These are phyloP conservation scores for Venturia carpophila DNA, from an alignment of 2,329 filamentous ascomycete species.

Conservation along the genomic window DNA sequence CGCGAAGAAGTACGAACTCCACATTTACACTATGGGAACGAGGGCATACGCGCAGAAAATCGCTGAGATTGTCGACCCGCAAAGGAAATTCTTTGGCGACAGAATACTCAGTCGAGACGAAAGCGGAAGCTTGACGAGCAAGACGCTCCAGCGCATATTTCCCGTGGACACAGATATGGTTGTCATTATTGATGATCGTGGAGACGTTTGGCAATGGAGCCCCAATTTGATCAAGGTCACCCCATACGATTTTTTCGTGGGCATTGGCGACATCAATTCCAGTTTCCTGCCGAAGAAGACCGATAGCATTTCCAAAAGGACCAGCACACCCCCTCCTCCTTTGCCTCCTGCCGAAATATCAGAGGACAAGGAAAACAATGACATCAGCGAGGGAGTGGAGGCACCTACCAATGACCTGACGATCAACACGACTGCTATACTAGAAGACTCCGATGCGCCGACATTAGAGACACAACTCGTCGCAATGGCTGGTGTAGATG, in stretches of 20 bases:
- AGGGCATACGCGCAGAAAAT: slow-evolving; percentile 91
- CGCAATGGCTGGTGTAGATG: slow-evolving; percentile 65
- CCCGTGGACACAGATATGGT: slow-evolving; percentile 98
- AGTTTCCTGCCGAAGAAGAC: slow-evolving; percentile 80
- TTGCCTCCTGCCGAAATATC: slow-evolving; percentile 15
- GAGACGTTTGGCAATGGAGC: slow-evolving; percentile 92
- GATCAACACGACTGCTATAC: not conserved
- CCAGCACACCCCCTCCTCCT: not conserved
- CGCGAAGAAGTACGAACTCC: slow-evolving; percentile 78
- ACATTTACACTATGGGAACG: slow-evolving; percentile 99
- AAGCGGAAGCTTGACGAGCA: slow-evolving; percentile 85
- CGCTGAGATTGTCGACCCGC: slow-evolving; percentile 84
- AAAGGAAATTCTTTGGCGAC: slow-evolving; percentile 83
- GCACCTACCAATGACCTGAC: slow-evolving; percentile 20
- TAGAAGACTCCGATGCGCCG: slow-evolving; percentile 2
- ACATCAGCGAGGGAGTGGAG: slow-evolving; percentile 21
- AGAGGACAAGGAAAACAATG: slow-evolving; percentile 19
- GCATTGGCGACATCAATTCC: slow-evolving; percentile 97
- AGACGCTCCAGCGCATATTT: slow-evolving; percentile 84
- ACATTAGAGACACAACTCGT: slow-evolving; percentile 63
- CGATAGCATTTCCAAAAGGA: slow-evolving; percentile 21
- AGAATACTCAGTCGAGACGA: slow-evolving; percentile 94
- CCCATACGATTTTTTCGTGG: slow-evolving; percentile 96
- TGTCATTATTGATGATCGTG: slow-evolving; percentile 94
- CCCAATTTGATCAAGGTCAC: slow-evolving; percentile 90